These are phyloP conservation scores for Penicillium goetzii DNA, from an alignment of 495 filamentous ascomycete species.

Conservation along the genomic window DNA sequence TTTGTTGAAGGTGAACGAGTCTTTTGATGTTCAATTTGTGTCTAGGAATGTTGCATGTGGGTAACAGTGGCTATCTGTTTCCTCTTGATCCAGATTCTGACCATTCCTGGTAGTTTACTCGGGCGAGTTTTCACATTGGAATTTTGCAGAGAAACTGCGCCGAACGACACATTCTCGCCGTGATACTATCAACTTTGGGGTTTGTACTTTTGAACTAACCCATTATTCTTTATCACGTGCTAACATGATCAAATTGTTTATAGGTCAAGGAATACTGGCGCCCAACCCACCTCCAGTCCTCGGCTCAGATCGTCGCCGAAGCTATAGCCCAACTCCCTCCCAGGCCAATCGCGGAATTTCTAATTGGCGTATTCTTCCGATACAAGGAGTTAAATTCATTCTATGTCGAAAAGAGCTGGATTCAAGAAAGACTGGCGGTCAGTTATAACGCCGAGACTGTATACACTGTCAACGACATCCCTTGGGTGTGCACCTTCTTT, in stretches of 20 bases:
- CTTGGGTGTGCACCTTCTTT: constrained; percentile 47
- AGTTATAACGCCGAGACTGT: constrained; percentile 41
- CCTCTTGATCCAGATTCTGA: neutral
- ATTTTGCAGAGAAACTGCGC: constrained; percentile 50
- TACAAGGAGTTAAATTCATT: constrained; percentile 53
- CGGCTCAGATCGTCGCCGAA: constrained; percentile 36
- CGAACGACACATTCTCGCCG: constrained; percentile 45
- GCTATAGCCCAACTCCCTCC: constrained; percentile 48
- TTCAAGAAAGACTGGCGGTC: constrained; percentile 42
- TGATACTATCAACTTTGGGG: constrained; percentile 33
- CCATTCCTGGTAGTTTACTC: constrained; percentile 49
- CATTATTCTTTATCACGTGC: neutral
- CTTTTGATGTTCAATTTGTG: constrained; percentile 46
- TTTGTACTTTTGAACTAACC: constrained; percentile 14
- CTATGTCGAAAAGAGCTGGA: constrained; percentile 50
- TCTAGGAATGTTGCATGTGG: constrained; percentile 48
- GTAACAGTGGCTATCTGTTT: constrained; percentile 9
- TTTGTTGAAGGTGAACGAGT: constrained; percentile 20
- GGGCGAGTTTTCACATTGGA: constrained; percentile 53
- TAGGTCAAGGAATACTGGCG: constrained; percentile 52
- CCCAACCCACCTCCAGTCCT: constrained; percentile 49
- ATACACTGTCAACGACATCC: constrained; percentile 44
- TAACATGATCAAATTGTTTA: neutral
- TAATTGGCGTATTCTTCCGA: constrained; percentile 51
- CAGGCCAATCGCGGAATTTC: constrained; percentile 48